phyloP scores from a whole-genome alignment of 768 basidiomycete species.

The Amyloporia xantha region DNA sequence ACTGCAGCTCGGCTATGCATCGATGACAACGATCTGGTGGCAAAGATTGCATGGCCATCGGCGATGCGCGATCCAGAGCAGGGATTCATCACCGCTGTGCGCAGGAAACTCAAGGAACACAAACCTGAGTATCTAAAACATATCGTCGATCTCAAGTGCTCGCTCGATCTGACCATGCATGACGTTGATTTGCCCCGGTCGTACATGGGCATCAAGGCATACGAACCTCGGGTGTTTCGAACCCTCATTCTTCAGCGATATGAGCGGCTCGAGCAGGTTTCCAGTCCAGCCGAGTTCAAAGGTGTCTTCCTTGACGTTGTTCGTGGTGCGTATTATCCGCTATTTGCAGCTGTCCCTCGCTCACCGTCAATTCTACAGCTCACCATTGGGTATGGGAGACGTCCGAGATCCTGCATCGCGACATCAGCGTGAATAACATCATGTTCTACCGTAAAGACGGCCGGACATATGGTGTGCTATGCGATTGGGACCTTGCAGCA shows the following conservation, averaged over 20 bases:
- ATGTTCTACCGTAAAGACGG: conserved; percentile 2
- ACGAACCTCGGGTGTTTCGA: neutral
- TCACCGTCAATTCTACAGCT: neutral
- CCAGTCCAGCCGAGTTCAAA: neutral
- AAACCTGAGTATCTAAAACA: neutral
- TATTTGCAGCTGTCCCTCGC: neutral
- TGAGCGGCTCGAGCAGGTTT: neutral
- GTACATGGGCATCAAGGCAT: neutral
- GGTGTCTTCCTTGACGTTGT: neutral
- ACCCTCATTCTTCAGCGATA: neutral
- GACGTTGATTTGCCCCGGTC: neutral
- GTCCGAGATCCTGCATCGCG: conserved; percentile 3
- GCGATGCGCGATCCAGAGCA: neutral
- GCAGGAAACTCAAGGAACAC: neutral
- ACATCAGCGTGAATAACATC: conserved; percentile 4
- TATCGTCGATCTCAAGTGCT: conserved; percentile 3
- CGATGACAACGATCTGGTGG: neutral
- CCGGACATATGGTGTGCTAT: neutral
- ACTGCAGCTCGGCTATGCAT: neutral
- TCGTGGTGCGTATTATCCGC: neutral
- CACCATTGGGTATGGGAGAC: conserved; percentile 2
- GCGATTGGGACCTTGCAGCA: conserved; percentile 7
- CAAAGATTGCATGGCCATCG: conserved; percentile 6
- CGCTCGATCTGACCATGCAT: neutral
- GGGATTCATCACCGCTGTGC: neutral